These are phyloP conservation scores for Microbotryum saponariae DNA, from an alignment of 1,284 basidiomycete genomes.

Conservation along the genomic window DNA sequence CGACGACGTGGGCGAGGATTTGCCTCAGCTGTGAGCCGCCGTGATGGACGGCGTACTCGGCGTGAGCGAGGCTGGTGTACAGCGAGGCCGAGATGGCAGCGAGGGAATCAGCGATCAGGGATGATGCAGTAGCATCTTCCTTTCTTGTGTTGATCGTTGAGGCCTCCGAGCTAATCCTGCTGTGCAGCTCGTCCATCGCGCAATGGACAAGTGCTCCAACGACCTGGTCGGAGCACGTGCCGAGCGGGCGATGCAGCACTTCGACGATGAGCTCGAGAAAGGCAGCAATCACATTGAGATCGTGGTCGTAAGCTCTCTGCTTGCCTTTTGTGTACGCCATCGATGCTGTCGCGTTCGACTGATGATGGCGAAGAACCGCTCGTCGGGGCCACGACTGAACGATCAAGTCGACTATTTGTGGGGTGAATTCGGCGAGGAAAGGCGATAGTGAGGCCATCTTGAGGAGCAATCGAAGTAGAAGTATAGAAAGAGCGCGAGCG, in stretches of 20 bases:
- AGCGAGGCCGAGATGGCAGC: no score
- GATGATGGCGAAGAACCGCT: neutral
- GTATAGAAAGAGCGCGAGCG: conserved; percentile 9
- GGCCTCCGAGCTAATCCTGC: neutral
- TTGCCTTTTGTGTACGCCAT: conserved; percentile 9
- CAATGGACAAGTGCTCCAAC: neutral
- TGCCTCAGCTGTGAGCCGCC: neutral
- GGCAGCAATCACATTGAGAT: neutral
- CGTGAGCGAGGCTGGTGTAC: neutral
- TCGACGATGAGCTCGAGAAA: conserved; percentile 4
- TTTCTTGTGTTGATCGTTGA: neutral
- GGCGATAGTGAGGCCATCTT: conserved; percentile 1
- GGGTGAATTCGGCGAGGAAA: conserved; percentile 17
- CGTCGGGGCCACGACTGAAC: conserved; percentile 12
- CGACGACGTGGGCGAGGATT: neutral
- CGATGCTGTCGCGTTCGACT: neutral
- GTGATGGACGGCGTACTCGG: neutral
- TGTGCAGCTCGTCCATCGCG: conserved; percentile 3
- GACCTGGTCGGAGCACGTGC: neutral
- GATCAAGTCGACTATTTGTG: conserved; percentile 10
- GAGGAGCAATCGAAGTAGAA: conserved; percentile 11
- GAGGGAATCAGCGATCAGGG: no score
- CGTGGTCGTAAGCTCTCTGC: conserved; percentile 2
- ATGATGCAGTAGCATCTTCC: conserved; percentile 2
- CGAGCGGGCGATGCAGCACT: neutral